phyloP scores from a whole-genome alignment of 306 rosid species.

The Coriaria nepalensis region DNA sequence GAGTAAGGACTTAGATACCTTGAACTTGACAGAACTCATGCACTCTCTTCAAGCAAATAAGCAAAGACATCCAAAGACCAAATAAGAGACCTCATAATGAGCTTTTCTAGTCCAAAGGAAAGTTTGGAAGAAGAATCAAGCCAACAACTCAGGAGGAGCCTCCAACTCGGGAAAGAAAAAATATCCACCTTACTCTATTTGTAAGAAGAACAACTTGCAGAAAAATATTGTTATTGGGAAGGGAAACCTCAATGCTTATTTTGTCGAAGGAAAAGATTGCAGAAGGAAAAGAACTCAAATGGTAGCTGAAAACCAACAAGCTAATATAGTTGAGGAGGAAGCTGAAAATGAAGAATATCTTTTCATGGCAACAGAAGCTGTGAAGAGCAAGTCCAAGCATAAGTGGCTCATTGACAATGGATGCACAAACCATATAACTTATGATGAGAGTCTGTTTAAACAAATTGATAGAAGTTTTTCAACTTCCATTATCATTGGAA shows the following conservation, averaged over 20 bases:
- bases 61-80: constrained; percentile 3
- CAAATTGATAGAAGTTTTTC: neutral
- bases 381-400: no score
- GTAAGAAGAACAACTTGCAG: no score
- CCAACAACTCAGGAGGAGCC: neutral
- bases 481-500: neutral
- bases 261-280: no score
- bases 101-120: neutral
- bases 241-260: no score
- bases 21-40: neutral
- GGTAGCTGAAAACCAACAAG: neutral
- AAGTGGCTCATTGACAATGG: neutral
- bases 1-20: neutral
- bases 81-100: neutral
- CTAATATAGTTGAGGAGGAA: neutral
- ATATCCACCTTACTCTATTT: neutral
- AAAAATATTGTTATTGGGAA: no score
- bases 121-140: neutral
- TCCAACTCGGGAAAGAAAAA: neutral
- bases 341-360: neutral
- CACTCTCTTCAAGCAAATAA: constrained; percentile 3
- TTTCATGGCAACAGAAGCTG: neutral
- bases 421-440: constrained; percentile 9
- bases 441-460: neutral
- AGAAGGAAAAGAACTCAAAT: no score